Conservation (phyloP, 192 early-diverging fungal genomes). For the Diversispora epigaea region DNA sequence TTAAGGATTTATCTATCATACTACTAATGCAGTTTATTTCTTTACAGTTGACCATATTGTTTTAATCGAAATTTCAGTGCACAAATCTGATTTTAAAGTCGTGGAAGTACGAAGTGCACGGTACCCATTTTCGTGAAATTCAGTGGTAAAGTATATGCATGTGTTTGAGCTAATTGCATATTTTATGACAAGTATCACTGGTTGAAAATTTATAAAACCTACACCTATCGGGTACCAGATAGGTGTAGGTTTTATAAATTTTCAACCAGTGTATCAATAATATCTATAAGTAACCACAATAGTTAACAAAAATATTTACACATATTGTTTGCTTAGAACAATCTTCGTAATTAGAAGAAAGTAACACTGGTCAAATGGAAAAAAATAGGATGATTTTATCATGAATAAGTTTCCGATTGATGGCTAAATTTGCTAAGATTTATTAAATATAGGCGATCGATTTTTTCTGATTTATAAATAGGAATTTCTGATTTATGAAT, state of each 20-base stretch:
- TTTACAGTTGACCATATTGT: conserved; percentile 19
- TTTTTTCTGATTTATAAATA: too few species aligned
- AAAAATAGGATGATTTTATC: too few species aligned
- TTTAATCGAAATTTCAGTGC: conserved; percentile 18
- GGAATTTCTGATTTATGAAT: too few species aligned
- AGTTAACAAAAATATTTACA: conserved; percentile 18
- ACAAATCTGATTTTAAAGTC: conserved; percentile 17
- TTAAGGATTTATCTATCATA: conserved; percentile 14
- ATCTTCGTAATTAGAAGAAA: too few species aligned
- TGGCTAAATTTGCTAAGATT: too few species aligned
- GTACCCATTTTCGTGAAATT: conserved; percentile 24
- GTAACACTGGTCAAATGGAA: too few species aligned
- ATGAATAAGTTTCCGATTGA: too few species aligned
- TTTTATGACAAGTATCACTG: neutral
- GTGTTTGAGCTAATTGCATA: conserved; percentile 22
- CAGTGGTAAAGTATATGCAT: neutral
- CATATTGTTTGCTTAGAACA: conserved; percentile 24
- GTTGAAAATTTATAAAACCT: too few species aligned
- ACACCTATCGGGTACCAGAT: too few species aligned
- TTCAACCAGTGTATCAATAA: too few species aligned
- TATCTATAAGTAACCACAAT: conserved; percentile 4
- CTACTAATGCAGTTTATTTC: conserved; percentile 11
- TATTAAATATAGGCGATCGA: too few species aligned
- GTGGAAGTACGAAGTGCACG: conserved; percentile 18
- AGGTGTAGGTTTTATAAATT: too few species aligned